These are phyloP conservation scores for Penicillium sclerotigenum DNA, from an alignment of 2,329 filamentous ascomycete genomes.

Conservation along the genomic window DNA sequence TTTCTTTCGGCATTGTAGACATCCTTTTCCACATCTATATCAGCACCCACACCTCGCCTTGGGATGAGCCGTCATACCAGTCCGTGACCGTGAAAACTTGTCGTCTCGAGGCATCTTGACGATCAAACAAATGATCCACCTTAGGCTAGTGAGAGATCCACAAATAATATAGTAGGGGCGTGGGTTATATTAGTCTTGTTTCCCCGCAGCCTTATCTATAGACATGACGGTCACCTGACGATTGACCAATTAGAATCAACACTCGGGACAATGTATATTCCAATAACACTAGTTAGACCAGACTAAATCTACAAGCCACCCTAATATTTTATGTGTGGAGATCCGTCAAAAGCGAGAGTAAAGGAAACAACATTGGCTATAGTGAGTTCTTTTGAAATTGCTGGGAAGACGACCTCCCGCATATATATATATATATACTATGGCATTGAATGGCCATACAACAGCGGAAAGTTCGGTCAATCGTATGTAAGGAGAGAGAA, in stretches of 20 bases:
- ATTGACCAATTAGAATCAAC: neutral
- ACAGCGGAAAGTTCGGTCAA: neutral
- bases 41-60: neutral
- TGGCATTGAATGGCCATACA: too few relatives aligned
- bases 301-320: neutral
- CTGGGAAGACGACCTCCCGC: neutral
- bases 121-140: neutral
- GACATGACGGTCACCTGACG: slow-evolving; percentile 18
- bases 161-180: neutral
- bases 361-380: neutral
- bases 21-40: slow-evolving; percentile 11
- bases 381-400: neutral
- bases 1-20: slow-evolving; percentile 21
- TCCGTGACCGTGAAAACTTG: slow-evolving; percentile 19
- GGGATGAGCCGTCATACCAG: slow-evolving; percentile 9
- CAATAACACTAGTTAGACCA: neutral
- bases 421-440: neutral
- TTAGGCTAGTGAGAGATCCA: neutral
- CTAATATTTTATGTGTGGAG: neutral
- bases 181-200: neutral
- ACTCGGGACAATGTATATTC: neutral
- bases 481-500: too few relatives aligned
- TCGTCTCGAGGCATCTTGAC: slow-evolving; percentile 15
- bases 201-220: slow-evolving; percentile 15
- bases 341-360: too few relatives aligned